Evolutionary conservation across 2,329 filamentous ascomycete genomes (phyloP), one percentile per base, ranked within the genome.

Genomic region (Venturia asperata): DNA sequence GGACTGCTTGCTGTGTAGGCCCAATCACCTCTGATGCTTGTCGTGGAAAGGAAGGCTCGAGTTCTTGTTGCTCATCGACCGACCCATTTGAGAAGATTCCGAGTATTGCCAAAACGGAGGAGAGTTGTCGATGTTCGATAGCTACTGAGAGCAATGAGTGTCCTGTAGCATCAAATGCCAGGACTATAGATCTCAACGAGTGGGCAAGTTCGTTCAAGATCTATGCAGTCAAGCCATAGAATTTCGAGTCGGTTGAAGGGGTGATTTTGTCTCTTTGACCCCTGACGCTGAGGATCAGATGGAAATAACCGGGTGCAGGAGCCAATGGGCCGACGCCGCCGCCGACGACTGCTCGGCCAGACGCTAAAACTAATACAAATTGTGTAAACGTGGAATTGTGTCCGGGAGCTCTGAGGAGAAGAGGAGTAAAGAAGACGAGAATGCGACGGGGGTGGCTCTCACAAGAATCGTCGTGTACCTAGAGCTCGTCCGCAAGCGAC

Each of bases 131-230:
- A 4, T 64, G 63, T 19, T 47, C 13, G 34, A n/a, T 11, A 2
- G 17, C 34, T 56, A 9, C 15, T 30, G 63, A 65, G 43, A 56
- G 27, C 21, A 64, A 37, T 2, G 27, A 45, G 9, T 13, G 45
- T 37, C 61, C n/a, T 64, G 58, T 34, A 19, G 19, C 7, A 45
- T 27, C 21, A 21, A 19, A 34, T 15, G 5, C 17, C 27, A 19
- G 19, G 10, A 42, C 62, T 11, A 37, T 67, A 21, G 56, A 67
- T 45, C 27, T 67, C 17, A 67, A 67, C 49, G 56, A 67, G 37
- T 67, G 66, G 66, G 66, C 66, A 43, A 65, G 65, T 15, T 66
- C 64, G n/a, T 66, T 64, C 47, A 66, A 66, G 56, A 66, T 66
- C 27, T 66, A 49, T 52, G 64, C 64, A 21, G 61, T 66, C 10